Base-by-base conservation (phyloP, 1,139 yeast species). In the Suhomyces kunorum region DNA sequence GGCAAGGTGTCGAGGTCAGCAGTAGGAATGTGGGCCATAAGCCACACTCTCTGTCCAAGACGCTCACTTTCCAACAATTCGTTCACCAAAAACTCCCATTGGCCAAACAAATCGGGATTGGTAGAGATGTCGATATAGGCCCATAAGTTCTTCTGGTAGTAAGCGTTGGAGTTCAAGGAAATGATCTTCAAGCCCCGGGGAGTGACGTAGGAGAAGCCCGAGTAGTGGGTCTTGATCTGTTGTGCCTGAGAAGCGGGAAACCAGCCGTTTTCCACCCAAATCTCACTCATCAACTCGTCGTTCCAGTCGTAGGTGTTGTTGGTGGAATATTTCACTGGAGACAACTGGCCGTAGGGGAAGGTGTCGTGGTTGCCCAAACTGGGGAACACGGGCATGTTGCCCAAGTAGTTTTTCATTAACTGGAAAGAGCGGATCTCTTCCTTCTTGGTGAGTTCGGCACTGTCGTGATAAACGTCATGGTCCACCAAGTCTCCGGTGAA, bases 401-500 rank as follows among this genome's bases (percentile, higher is more conserved):
- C 66, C 47, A 83, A 70, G 55, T 67, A 74, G 37, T 69, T 62
- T 55, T 82, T 83, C 67, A 83, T 67, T 43, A 80, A 74, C 44
- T 71, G 59, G 58, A 80, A 71, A 1, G 78, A 60, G 28, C 62
- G 59, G 36, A 69, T 67, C 58, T 83, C 88, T 13, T 81, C 81
- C 39, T 64, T 63, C 43, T 77, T 61, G 25, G 83, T 76, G 47
- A 68, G 66, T 32, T 75, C 71, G 19, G 76, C 70, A 28, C 69
- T 71, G 51, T 71, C 71, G 44, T 66, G 68, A 36, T 59, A 49
- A 34, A 67, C 76, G 48, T 76, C 81, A 50, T 81, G 87, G 53
- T 80, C 86, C 28, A 81, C 82, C 56, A 81, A 64, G 52, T 82
- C 89, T 39, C 88, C 89, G 2, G 88, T 83, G 65, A 82, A 83